Evolutionary conservation across 2,329 filamentous ascomycete genomes (phyloP).

Genomic region (Teratosphaeria epicoccoides): DNA sequence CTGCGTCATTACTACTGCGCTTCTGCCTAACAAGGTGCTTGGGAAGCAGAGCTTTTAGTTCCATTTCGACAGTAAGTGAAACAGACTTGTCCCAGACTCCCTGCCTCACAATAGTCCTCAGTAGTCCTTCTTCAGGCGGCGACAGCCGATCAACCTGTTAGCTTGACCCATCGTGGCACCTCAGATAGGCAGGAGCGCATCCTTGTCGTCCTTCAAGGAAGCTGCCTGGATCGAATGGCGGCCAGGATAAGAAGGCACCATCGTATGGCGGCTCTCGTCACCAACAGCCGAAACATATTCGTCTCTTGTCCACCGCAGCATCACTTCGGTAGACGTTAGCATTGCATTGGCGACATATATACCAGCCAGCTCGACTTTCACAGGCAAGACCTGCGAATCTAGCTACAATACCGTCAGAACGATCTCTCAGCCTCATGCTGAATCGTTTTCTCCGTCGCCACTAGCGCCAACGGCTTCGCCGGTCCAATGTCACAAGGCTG

Average conservation of each 20-base stretch:
- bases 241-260: too few species aligned
- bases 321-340: neutral
- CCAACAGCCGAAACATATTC: neutral
- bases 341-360: neutral
- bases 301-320: neutral
- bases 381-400: slow-evolving; percentile 4
- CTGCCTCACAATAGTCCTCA: too few species aligned
- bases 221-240: neutral
- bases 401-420: slow-evolving; percentile 4
- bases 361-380: slow-evolving; percentile 4
- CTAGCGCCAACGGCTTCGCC: slow-evolving; percentile 29
- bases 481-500: slow-evolving; percentile 13
- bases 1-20: slow-evolving; percentile 41
- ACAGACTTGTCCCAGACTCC: neutral
- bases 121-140: too few species aligned
- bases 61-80: neutral
- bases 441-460: slow-evolving; percentile 30
- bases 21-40: slow-evolving; percentile 35
- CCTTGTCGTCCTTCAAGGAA: neutral
- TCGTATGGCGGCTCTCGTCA: too few species aligned
- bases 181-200: neutral
- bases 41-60: slow-evolving; percentile 26
- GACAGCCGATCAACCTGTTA: too few species aligned
- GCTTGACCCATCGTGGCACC: neutral
- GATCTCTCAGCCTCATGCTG: slow-evolving; percentile 24